Evolutionary conservation across 768 basidiomycete genomes (phyloP).

Genomic region (Boletus pseudo-olivaceus): DNA sequence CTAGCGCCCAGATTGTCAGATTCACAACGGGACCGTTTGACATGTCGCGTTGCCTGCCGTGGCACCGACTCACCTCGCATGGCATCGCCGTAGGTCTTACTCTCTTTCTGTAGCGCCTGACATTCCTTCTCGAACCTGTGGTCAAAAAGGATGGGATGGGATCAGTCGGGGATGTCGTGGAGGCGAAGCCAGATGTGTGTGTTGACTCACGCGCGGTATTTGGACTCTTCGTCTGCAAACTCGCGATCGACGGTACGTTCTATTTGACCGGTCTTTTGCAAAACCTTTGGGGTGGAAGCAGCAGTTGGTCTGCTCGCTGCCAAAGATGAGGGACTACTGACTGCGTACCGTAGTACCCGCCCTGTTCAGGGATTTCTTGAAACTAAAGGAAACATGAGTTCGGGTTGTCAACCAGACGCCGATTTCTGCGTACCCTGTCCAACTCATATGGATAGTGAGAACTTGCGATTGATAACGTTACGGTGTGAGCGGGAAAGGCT

Average conservation of each 20-base stretch:
- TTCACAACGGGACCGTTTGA: not conserved
- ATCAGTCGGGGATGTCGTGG: conserved; percentile 1
- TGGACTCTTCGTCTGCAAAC: conserved; percentile 87
- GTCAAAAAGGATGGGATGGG: not conserved
- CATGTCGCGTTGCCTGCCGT: not conserved
- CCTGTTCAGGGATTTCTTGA: conserved; percentile 92
- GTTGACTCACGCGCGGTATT: conserved; percentile 74
- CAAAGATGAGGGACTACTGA: conserved; percentile 6
- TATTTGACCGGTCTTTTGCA: conserved; percentile 98
- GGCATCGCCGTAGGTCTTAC: conserved; percentile 91
- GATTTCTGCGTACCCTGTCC: conserved; percentile 44
- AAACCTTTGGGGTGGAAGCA: conserved; percentile 48
- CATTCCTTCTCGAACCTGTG: conserved; percentile 95
- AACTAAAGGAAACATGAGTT: conserved; percentile 41
- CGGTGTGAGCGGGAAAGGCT: not conserved
- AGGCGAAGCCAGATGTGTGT: not conserved
- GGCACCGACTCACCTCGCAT: conserved; percentile 68
- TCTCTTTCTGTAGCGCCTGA: conserved; percentile 88
- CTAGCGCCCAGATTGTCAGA: conserved; percentile 37
- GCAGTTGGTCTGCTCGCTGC: conserved; percentile 1
- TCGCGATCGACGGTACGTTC: conserved; percentile 94
- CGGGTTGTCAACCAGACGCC: not conserved
- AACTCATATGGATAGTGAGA: conserved; percentile 51
- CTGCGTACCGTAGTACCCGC: conserved; percentile 80
- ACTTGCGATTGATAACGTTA: not conserved